phyloP scores from a whole-genome alignment of 306 rosid genomes.

The Vigna angularis region DNA sequence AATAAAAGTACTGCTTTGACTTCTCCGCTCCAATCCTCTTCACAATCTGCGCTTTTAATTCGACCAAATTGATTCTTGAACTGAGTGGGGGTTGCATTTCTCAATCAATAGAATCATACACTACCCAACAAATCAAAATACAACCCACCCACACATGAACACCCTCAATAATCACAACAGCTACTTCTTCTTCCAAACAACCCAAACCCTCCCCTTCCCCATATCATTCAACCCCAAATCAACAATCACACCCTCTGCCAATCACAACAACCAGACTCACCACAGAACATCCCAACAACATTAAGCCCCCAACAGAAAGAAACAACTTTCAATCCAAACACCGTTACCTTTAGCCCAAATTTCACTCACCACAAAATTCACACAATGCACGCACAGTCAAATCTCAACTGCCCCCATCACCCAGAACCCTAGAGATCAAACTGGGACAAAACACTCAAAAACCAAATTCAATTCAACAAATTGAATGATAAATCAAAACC shows the following conservation, averaged over 20 bases:
- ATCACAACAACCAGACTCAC: slow-evolving; percentile 42
- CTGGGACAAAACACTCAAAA: slow-evolving; percentile 48
- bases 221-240: slow-evolving; percentile 54
- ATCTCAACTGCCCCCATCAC: slow-evolving; percentile 59
- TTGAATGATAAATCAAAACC: slow-evolving; percentile 69
- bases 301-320: slow-evolving; percentile 40
- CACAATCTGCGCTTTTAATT: slow-evolving; percentile 76
- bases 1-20: slow-evolving; percentile 74
- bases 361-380: slow-evolving; percentile 50
- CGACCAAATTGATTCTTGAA: slow-evolving; percentile 91
- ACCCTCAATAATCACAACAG: slow-evolving; percentile 55
- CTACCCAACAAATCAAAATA: slow-evolving; percentile 54
- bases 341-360: slow-evolving; percentile 49
- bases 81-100: slow-evolving; percentile 92
- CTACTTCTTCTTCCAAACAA: slow-evolving; percentile 59
- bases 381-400: slow-evolving; percentile 65
- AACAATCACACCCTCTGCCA: slow-evolving; percentile 43
- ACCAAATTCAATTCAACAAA: slow-evolving; percentile 47
- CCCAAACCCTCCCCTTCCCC: slow-evolving; percentile 57
- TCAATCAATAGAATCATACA: slow-evolving; percentile 71
- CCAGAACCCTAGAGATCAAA: slow-evolving; percentile 95
- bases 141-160: slow-evolving; percentile 52
- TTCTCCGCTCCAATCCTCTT: slow-evolving; percentile 82
- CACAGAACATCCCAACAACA: slow-evolving; percentile 44
- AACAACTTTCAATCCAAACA: slow-evolving; percentile 48